Base-by-base conservation (phyloP, 495 filamentous ascomycete species). In the Neurospora sp. region DNA sequence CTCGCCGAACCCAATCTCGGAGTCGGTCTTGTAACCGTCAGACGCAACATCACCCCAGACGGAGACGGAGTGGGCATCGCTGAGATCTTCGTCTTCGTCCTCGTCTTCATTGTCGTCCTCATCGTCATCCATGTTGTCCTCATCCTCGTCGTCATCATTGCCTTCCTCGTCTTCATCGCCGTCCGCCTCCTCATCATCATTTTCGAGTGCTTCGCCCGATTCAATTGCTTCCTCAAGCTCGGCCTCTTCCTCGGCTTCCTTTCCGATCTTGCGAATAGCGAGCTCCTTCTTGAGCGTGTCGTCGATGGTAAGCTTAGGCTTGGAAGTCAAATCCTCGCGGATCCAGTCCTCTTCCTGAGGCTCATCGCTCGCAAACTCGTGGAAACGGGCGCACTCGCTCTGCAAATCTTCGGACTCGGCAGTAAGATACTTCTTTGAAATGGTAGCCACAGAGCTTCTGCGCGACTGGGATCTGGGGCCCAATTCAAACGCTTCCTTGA, bases 261-360 rank as follows among this genome's bases (percentile, higher is more conserved):
- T 92, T 70, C 89, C 95, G 35, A 98, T 81, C 77, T 90, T 90
- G 69, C 96, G 89, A 76, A 99, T 96, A 11, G 88, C 92, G 75
- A 91, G 92, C 81, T 99, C 96, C 79, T 96, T 96, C 79, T 90
- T 87, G 77, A 99, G 86, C 31, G 94, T 96, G 80, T 98, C 96
- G 76, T 90, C 90, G 75, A 99, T 86, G 23, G 94, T 97, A 54
- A 97, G 86, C 78, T 92, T 92, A 40, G 87, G 85, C 69, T 86
- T 84, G 73, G 90, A 85, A 31, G 80, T 70, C 80, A 86, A 42
- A 66, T 91, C 86, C 72, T 90, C 89, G 46, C 86, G 89, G 35
- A 92, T 90, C 94, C 94, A 97, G 77, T 96, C 94, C 73, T 96
- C 94, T 75, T 94, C 91, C 75, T 92, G 88, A 39, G 90, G 88